A percentile compares a stretch with the other conserved stretches of the same genome.
phyloP scores from a whole-genome alignment of 2,329 filamentous ascomycete genomes.

The Aspergillus fumigatiaffinis region DNA sequence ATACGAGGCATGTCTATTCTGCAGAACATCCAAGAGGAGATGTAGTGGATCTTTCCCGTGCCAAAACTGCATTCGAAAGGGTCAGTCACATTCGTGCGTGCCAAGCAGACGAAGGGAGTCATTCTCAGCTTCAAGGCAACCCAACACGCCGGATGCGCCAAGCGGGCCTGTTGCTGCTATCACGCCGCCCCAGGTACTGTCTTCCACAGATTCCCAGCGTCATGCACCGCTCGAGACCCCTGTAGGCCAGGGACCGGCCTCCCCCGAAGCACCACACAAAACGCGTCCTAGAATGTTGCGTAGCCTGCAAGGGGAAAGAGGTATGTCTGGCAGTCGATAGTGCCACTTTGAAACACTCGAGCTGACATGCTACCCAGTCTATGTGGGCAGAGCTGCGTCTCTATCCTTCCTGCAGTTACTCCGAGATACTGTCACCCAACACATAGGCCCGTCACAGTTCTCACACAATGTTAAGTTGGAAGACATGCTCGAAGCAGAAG shows the following conservation, averaged over 20 bases:
- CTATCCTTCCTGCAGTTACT: slow-evolving; percentile 56
- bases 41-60: slow-evolving; percentile 50
- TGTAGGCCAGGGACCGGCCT: slow-evolving; percentile 15
- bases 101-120: slow-evolving; percentile 16
- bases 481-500: slow-evolving; percentile 51
- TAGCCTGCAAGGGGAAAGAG: slow-evolving; percentile 51
- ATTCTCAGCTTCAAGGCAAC: slow-evolving; percentile 3
- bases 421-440: slow-evolving; percentile 44
- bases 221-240: neutral
- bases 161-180: neutral
- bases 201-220: neutral
- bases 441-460: slow-evolving; percentile 54
- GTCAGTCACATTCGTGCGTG: slow-evolving; percentile 37
- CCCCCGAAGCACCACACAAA: slow-evolving; percentile 27
- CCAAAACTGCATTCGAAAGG: slow-evolving; percentile 45
- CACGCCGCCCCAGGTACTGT: neutral
- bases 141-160: neutral
- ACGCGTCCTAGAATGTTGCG: slow-evolving; percentile 45
- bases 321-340: slow-evolving; percentile 25
- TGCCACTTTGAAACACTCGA: slow-evolving; percentile 35
- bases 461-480: slow-evolving; percentile 50
- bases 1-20: slow-evolving; percentile 47
- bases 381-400: slow-evolving; percentile 32
- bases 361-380: slow-evolving; percentile 35
- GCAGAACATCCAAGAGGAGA: slow-evolving; percentile 50